phyloP scores from a whole-genome alignment of 2,329 filamentous ascomycete species.

The Trichoderma oligosporum region DNA sequence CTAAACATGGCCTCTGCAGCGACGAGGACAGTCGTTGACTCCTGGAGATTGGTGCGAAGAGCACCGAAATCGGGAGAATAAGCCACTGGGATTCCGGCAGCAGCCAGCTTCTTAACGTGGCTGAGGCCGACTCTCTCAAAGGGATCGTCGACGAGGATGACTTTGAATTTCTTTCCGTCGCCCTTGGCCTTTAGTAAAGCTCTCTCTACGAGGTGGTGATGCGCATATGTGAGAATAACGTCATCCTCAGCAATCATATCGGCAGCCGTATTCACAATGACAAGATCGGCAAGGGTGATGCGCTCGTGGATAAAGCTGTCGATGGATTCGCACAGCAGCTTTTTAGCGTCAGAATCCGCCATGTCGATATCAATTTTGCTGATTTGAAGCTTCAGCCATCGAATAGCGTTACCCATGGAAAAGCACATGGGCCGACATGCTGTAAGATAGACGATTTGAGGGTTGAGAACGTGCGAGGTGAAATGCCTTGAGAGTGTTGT shows the following conservation, averaged over 20 bases:
- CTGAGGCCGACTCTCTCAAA: conserved; percentile 50
- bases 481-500: conserved; percentile 87
- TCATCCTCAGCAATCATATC: conserved; percentile 75
- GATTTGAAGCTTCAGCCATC: conserved; percentile 89
- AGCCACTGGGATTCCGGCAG: conserved; percentile 68
- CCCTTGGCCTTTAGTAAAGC: conserved; percentile 70
- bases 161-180: conserved; percentile 70
- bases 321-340: conserved; percentile 71
- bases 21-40: conserved; percentile 71
- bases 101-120: conserved; percentile 65
- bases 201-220: conserved; percentile 80
- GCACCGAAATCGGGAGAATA: conserved; percentile 77
- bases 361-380: conserved; percentile 84
- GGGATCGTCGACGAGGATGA: conserved; percentile 75
- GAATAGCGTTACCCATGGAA: conserved; percentile 94
- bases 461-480: conserved; percentile 83
- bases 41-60: conserved; percentile 67
- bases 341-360: conserved; percentile 77
- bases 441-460: conserved; percentile 91
- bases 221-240: conserved; percentile 80
- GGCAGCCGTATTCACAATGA: conserved; percentile 74
- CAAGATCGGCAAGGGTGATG: conserved; percentile 79
- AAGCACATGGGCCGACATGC: conserved; percentile 94
- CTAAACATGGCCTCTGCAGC: conserved; percentile 94
- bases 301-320: conserved; percentile 88